Base-by-base conservation (phyloP, 192 early-diverging fungal genomes). In the Coemansia sp. region DNA sequence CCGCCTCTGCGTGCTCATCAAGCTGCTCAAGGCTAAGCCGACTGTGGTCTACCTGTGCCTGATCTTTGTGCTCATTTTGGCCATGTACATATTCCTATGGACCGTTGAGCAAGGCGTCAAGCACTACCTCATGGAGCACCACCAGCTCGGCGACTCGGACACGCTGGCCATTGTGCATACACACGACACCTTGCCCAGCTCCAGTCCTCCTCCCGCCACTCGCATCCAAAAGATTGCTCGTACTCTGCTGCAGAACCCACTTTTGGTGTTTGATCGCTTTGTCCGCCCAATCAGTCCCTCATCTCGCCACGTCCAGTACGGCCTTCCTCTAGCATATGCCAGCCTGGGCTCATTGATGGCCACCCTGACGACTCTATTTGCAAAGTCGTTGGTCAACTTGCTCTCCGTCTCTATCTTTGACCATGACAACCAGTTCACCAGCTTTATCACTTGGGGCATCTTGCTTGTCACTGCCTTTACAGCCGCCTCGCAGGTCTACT, bases 311-410 rank as follows among this genome's bases (percentile, higher is more conserved):
- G 86, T 90, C 3, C 68, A 84, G 27, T 85, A 87, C 59, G 81
- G 84, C 37, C 77, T 94, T 2, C 92, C 92, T 3, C 60, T 94
- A 27, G 70, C 87, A 0, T 94, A 94, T 61, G 91, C 92, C 2
- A 82, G 87, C 8, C 64, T 94, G 51, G 92, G 91, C 29, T 90
- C 89, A 1, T 79, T 90, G 54, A 92, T 94, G 91, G 92, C 87
- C 0, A 87, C 90, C 6, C 81, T 92, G 32, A 91, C 90, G 19
- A 89, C 89, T 0, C 69, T 94, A 31, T 93, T 92, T 87, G 92
- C 92, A 58, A 94, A 94, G 66, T 84, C 89, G n/a, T 85, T 91
- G 8, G 87, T 93, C 61, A 87, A 94, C 58, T 76, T 94, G 67
- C 68, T 94, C 36, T 85, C 87, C 9, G 77, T 77, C 12, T 85